Evolutionary conservation across 345 rosid species (phyloP).

Genomic region (Linum tenue): DNA sequence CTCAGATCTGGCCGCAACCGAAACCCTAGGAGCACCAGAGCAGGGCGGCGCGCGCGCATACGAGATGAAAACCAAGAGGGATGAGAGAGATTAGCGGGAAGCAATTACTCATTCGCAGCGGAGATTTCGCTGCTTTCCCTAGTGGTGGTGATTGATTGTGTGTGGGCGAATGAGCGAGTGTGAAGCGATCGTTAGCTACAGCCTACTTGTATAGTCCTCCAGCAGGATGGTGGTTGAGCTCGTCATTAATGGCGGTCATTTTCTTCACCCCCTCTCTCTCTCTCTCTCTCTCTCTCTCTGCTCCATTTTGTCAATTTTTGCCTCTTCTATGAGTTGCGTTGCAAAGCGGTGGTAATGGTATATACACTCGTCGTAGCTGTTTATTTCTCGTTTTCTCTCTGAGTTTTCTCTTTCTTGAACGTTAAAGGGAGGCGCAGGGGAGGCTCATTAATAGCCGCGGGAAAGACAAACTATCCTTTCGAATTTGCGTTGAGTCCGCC

Average conservation of each 20-base stretch:
- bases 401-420: neutral
- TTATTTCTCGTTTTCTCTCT: neutral
- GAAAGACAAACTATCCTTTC: slow-evolving; percentile 22
- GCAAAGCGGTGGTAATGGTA: too few species aligned
- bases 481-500: neutral
- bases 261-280: slow-evolving; percentile 4
- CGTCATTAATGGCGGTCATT: slow-evolving; percentile 37
- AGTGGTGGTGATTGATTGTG: neutral
- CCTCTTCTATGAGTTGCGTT: too few species aligned
- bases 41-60: too few species aligned
- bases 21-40: neutral
- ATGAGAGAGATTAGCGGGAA: neutral
- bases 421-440: slow-evolving; percentile 19
- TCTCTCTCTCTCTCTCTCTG: neutral
- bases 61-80: neutral
- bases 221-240: slow-evolving; percentile 39
- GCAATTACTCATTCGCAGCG: neutral
- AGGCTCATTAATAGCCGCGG: slow-evolving; percentile 48
- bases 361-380: neutral
- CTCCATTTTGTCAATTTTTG: neutral
- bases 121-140: neutral
- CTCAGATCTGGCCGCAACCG: slow-evolving; percentile 14
- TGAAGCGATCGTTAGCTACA: neutral
- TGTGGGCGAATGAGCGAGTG: neutral
- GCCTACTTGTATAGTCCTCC: neutral